Evolutionary conservation across 441 rosid species (phyloP).

Genomic region (Flueggea neowawraea): DNA sequence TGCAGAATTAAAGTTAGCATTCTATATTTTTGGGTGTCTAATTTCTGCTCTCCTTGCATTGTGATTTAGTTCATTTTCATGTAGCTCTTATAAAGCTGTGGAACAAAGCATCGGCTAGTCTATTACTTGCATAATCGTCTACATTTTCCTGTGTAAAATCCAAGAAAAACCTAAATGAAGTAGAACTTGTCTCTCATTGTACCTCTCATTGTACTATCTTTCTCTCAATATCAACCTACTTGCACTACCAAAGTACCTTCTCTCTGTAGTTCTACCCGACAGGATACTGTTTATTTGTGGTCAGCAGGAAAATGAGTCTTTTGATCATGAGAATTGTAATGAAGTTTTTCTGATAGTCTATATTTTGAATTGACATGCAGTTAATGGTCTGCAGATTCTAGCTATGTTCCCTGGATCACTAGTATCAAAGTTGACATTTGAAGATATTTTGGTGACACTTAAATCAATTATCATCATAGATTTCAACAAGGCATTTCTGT

Average conservation of each 20-base stretch:
- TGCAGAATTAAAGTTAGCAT: too few relatives aligned
- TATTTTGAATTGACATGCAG: slow-evolving; percentile 34
- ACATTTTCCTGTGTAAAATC: too few relatives aligned
- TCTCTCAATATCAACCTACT: too few relatives aligned
- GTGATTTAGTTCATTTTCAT: too few relatives aligned
- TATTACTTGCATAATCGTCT: too few relatives aligned
- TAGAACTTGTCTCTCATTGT: too few relatives aligned
- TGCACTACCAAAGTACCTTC: too few relatives aligned
- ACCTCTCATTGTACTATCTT: not conserved
- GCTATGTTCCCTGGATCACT: slow-evolving; percentile 53
- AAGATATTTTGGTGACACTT: slow-evolving; percentile 54
- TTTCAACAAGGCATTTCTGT: slow-evolving; percentile 37
- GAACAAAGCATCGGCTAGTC: too few relatives aligned
- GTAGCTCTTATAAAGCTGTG: too few relatives aligned
- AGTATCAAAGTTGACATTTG: slow-evolving; percentile 54
- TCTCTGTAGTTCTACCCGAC: not conserved
- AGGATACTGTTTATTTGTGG: not conserved
- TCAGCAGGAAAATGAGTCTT: not conserved
- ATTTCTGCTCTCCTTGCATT: too few relatives aligned
- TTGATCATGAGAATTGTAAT: not conserved
- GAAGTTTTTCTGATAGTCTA: slow-evolving; percentile 1
- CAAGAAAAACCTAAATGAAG: too few relatives aligned
- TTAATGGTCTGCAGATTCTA: slow-evolving; percentile 78
- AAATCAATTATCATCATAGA: slow-evolving; percentile 47
- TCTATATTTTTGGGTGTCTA: too few relatives aligned